Conservation (phyloP, 2,329 filamentous ascomycete genomes). For the Talaromyces amestolkiae region DNA sequence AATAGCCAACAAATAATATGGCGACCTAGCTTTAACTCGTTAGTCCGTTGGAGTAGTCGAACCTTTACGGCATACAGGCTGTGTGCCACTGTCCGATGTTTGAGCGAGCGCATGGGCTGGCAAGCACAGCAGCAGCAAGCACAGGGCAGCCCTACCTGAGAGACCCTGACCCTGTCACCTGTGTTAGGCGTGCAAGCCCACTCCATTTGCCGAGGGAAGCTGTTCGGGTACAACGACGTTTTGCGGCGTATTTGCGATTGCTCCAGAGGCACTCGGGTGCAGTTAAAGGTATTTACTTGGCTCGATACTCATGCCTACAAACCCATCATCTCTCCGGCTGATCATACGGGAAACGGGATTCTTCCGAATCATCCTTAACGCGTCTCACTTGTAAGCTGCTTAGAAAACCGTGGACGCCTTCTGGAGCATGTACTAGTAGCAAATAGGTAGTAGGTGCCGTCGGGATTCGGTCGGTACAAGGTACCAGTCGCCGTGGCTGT, state of each 20-base stretch:
- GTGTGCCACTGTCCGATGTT: background rate
- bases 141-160: slow-evolving; percentile 5
- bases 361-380: background rate
- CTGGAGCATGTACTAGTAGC: background rate
- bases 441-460: slow-evolving; percentile 5
- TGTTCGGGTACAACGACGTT: background rate
- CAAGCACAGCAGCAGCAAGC: too few relatives aligned
- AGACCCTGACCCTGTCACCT: background rate
- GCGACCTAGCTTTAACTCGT: background rate
- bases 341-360: background rate
- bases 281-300: background rate
- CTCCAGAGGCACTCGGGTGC: background rate
- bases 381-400: background rate
- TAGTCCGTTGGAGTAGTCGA: background rate
- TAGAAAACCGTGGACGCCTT: background rate
- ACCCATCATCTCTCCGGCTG: background rate
- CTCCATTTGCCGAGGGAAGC: background rate
- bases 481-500: background rate
- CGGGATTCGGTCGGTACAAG: background rate
- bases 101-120: background rate
- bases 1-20: background rate
- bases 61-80: background rate
- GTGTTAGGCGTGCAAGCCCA: background rate
- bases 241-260: background rate
- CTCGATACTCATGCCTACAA: background rate